These are phyloP conservation scores for Hymenoscyphus fructigenus DNA, from an alignment of 2,329 filamentous ascomycete genomes.

Conservation along the genomic window DNA sequence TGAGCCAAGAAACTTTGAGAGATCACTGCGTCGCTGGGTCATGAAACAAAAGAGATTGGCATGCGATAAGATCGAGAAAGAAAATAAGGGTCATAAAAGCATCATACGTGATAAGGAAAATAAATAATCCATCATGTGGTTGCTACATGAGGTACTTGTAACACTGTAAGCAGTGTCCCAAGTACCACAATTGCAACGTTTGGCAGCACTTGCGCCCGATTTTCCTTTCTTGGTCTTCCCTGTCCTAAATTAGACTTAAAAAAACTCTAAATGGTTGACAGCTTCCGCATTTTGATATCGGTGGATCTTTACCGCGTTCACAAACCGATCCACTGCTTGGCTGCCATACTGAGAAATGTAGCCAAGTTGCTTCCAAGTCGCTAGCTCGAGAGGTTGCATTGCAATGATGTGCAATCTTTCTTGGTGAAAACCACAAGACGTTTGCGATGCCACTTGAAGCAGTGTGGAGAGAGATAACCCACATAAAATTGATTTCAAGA, in stretches of 20 bases:
- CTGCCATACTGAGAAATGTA: neutral
- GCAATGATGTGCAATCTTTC: conserved; percentile 1
- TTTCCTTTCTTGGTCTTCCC: neutral
- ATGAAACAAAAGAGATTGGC: neutral
- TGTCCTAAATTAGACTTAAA: neutral
- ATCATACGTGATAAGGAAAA: neutral
- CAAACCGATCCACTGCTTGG: neutral
- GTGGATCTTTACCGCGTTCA: no score
- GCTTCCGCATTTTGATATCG: no score
- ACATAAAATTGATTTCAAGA: neutral
- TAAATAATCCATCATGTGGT: neutral
- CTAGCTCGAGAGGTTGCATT: neutral
- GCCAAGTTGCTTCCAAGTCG: neutral
- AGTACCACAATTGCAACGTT: conserved; percentile 1
- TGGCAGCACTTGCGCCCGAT: neutral
- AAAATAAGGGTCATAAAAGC: neutral
- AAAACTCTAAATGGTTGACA: no score
- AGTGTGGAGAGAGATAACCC: neutral
- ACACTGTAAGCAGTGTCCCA: neutral
- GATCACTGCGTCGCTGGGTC: neutral
- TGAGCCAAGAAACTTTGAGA: neutral
- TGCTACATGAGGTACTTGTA: neutral
- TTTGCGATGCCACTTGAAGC: neutral
- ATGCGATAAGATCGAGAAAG: neutral
- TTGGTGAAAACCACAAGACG: neutral